phyloP scores from a whole-genome alignment of 1,284 basidiomycete genomes.

The Xerocomus nothofagi region DNA sequence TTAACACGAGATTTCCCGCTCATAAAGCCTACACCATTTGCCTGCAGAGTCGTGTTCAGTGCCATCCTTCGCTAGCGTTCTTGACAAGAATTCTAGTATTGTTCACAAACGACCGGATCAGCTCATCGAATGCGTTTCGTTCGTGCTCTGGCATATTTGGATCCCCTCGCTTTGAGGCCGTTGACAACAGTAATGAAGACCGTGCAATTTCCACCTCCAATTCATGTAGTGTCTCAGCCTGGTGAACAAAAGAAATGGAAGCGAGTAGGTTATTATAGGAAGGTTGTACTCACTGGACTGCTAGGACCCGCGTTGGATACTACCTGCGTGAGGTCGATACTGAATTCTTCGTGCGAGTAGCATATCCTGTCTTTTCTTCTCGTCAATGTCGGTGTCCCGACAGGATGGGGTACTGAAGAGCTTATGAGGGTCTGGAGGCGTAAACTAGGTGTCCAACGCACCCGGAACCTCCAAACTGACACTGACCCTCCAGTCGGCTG shows the following conservation, averaged over 20 bases:
- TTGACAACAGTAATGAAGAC: conserved; percentile 56
- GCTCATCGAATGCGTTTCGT: conserved; percentile 73
- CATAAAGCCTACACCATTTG: conserved; percentile 1
- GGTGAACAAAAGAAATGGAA: conserved; percentile 7
- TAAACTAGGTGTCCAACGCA: conserved; percentile 37
- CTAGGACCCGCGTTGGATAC: conserved; percentile 48
- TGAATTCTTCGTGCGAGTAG: conserved; percentile 91
- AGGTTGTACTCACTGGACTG: conserved; percentile 45
- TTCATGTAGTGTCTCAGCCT: conserved; percentile 69
- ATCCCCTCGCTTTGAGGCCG: conserved; percentile 60
- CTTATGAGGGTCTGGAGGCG: conserved; percentile 4
- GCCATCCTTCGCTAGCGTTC: conserved; percentile 53
- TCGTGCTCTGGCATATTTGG: conserved; percentile 57
- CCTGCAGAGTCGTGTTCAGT: conserved; percentile 19
- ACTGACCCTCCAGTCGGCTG: conserved; percentile 90
- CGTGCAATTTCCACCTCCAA: conserved; percentile 72
- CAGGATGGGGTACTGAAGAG: conserved; percentile 54
- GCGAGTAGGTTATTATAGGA: not conserved
- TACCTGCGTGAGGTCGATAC: conserved; percentile 94
- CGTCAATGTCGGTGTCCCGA: conserved; percentile 55
- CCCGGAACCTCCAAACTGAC: conserved; percentile 84
- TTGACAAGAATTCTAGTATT: conserved; percentile 73
- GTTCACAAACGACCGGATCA: conserved; percentile 81
- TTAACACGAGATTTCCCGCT: conserved; percentile 4
- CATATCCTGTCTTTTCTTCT: conserved; percentile 90